A percentile compares a stretch with the other conserved stretches of the same genome.
These are phyloP conservation scores for Arachnopeziza araneosa DNA, from an alignment of 2,329 filamentous ascomycete genomes.

Conservation along the genomic window DNA sequence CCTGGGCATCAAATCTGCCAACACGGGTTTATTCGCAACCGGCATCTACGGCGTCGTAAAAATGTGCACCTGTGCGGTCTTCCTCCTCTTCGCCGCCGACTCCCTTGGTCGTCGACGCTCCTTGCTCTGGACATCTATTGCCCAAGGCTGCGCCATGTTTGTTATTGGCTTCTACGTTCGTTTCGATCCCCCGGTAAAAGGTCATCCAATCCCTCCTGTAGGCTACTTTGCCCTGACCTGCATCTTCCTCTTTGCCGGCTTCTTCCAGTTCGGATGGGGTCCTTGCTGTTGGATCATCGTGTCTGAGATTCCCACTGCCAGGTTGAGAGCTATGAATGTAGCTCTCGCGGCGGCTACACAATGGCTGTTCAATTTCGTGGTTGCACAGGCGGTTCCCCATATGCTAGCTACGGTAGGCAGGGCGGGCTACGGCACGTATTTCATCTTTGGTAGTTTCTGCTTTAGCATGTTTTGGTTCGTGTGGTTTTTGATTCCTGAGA, in stretches of 20 bases:
- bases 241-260: conserved; percentile 66
- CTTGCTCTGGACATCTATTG: conserved; percentile 59
- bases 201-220: conserved; percentile 52
- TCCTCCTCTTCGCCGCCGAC: conserved; percentile 63
- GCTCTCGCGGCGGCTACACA: conserved; percentile 63
- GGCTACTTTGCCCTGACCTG: conserved; percentile 66
- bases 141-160: conserved; percentile 58
- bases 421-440: conserved; percentile 52
- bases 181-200: conserved; percentile 50
- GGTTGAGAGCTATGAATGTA: conserved; percentile 62
- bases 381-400: conserved; percentile 60
- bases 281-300: conserved; percentile 67
- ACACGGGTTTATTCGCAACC: conserved; percentile 62
- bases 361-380: conserved; percentile 71
- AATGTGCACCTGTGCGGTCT: conserved; percentile 55
- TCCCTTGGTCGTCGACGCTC: conserved; percentile 57
- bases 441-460: conserved; percentile 64
- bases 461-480: conserved; percentile 46
- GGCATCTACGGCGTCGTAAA: conserved; percentile 71
- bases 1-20: conserved; percentile 53
- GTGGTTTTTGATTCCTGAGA: conserved; percentile 50
- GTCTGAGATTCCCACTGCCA: conserved; percentile 62
- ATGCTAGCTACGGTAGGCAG: conserved; percentile 50
- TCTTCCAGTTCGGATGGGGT: conserved; percentile 68
- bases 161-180: conserved; percentile 68